These are phyloP conservation scores for Pholiota microspora DNA, from an alignment of 768 basidiomycete species.

Conservation along the genomic window DNA sequence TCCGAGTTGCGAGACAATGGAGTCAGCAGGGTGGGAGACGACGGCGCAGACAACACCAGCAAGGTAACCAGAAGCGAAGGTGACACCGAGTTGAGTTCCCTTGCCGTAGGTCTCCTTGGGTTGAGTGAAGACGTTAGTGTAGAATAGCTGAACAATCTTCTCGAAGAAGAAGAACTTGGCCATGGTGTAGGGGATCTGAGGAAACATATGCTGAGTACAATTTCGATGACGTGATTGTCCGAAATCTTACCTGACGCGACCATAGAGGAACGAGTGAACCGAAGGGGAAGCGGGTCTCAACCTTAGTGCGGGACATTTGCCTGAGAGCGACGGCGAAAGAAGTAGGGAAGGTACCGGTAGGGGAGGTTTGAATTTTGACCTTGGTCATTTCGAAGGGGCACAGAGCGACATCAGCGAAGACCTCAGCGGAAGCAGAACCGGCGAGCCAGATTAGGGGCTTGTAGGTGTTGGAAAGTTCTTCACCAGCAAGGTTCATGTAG, in stretches of 20 bases:
- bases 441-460: slow-evolving; percentile 92
- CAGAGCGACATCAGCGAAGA: slow-evolving; percentile 94
- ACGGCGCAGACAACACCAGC: slow-evolving; percentile 95
- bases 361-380: slow-evolving; percentile 85
- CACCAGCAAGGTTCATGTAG: slow-evolving; percentile 88
- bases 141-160: slow-evolving; percentile 83
- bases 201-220: background rate
- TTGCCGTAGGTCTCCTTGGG: slow-evolving; percentile 80
- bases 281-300: slow-evolving; percentile 81
- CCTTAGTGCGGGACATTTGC: slow-evolving; percentile 66
- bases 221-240: background rate
- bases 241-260: slow-evolving; percentile 71
- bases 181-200: slow-evolving; percentile 95
- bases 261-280: slow-evolving; percentile 83
- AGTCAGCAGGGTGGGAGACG: slow-evolving; percentile 96
- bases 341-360: slow-evolving; percentile 73
- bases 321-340: slow-evolving; percentile 66
- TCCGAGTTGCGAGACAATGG: slow-evolving; percentile 90
- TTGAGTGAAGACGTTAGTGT: slow-evolving; percentile 79
- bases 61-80: slow-evolving; percentile 89
- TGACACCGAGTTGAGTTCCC: slow-evolving; percentile 84
- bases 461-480: slow-evolving; percentile 77
- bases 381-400: slow-evolving; percentile 95
- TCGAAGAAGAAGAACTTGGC: slow-evolving; percentile 98
- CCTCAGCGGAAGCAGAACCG: slow-evolving; percentile 91